Conservation (phyloP, 192 early-diverging fungal genomes). For the Phycomyces blakesleeanus region DNA sequence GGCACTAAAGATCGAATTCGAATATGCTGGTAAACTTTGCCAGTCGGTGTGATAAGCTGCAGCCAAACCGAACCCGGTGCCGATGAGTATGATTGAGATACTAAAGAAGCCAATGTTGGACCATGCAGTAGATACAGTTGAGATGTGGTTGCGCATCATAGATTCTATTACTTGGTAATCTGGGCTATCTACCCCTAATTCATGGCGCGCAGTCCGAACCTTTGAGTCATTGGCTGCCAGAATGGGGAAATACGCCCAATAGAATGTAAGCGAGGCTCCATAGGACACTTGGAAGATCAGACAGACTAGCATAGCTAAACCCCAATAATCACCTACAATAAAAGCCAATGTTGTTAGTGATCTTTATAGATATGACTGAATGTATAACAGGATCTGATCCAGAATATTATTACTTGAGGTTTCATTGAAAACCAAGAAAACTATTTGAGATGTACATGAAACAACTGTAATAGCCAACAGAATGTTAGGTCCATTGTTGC, state of each 20-base stretch:
- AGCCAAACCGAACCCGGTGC: not conserved
- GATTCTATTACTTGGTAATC: not conserved
- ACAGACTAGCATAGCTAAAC: conserved; percentile 16
- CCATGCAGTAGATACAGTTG: conserved; percentile 42
- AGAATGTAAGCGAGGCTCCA: conserved; percentile 20
- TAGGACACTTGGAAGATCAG: conserved; percentile 20
- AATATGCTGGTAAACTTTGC: not conserved
- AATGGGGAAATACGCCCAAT: conserved; percentile 9
- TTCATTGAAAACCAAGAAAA: not conserved
- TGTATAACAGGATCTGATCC: not conserved
- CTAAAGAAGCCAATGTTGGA: conserved; percentile 44
- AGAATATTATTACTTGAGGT: not conserved
- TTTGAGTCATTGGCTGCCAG: conserved; percentile 10
- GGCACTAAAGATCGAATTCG: conserved; percentile 23
- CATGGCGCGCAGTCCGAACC: conserved; percentile 17
- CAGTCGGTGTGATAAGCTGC: conserved; percentile 4
- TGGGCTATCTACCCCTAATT: not conserved
- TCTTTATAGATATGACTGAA: too few relatives aligned
- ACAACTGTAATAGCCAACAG: conserved; percentile 13
- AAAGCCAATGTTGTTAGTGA: too few relatives aligned
- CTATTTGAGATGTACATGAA: conserved; percentile 19
- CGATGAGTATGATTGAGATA: conserved; percentile 12
- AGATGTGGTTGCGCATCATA: conserved; percentile 35
- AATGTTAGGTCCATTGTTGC: conserved; percentile 10
- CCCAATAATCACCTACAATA: conserved; percentile 7